These are phyloP conservation scores for Cucumis melo DNA, from an alignment of 306 rosid genomes.

Conservation along the genomic window DNA sequence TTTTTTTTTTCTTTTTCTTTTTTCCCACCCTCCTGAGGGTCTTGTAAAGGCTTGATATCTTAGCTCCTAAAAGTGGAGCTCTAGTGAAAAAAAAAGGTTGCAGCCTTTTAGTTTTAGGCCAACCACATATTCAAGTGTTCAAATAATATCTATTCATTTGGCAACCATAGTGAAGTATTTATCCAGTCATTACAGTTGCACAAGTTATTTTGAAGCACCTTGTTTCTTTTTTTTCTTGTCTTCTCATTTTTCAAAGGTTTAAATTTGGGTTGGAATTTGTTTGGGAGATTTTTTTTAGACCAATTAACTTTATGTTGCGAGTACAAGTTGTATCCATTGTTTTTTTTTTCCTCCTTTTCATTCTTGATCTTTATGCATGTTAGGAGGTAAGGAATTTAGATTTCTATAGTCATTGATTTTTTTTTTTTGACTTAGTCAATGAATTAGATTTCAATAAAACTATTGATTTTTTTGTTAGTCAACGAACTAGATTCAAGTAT, in stretches of 20 bases:
- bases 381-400: too few species aligned
- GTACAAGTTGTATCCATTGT: neutral
- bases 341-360: too few species aligned
- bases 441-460: too few species aligned
- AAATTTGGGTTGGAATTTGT: neutral
- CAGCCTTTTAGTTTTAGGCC: constrained; percentile 25
- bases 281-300: neutral
- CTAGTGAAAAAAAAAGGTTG: constrained; percentile 19
- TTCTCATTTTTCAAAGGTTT: neutral
- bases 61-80: constrained; percentile 28
- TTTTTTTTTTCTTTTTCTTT: neutral
- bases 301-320: neutral
- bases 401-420: too few species aligned
- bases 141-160: neutral
- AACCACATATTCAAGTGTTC: constrained; percentile 23
- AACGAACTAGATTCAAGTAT: too few species aligned
- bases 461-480: too few species aligned
- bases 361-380: too few species aligned
- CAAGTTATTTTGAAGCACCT: neutral
- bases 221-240: too few species aligned
- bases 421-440: too few species aligned
- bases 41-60: constrained; percentile 16
- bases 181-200: neutral
- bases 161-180: neutral
- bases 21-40: neutral